Conservation (phyloP, 1,139 yeast species). For the Saccharomycopsis hybrid region DNA sequence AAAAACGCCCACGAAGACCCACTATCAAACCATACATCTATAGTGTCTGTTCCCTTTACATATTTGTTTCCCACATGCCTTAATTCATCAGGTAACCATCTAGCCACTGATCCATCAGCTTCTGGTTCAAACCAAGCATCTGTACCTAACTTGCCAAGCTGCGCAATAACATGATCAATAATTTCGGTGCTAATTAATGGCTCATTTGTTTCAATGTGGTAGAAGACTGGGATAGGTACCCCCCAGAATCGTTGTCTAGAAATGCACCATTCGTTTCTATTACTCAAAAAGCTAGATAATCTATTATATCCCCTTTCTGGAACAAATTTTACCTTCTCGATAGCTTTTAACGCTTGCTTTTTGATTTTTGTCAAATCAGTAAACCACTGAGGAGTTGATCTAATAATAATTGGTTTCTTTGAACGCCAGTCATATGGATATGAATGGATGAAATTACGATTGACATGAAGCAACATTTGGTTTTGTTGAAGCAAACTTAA, state of each 20-base stretch:
- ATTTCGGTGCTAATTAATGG: slow-evolving; percentile 48
- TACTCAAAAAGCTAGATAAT: slow-evolving; percentile 61
- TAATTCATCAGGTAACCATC: slow-evolving; percentile 66
- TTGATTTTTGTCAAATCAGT: slow-evolving; percentile 78
- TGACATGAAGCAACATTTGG: slow-evolving; percentile 43
- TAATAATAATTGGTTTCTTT: slow-evolving; percentile 86
- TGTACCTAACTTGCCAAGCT: slow-evolving; percentile 42
- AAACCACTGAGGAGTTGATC: slow-evolving; percentile 97
- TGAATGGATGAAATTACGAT: slow-evolving; percentile 60
- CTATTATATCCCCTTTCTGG: slow-evolving; percentile 73
- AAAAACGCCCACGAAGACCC: slow-evolving; percentile 89
- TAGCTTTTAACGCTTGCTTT: slow-evolving; percentile 49
- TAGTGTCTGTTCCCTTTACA: slow-evolving; percentile 74
- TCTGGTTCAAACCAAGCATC: slow-evolving; percentile 72
- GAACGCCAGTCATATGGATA: slow-evolving; percentile 98
- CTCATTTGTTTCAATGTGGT: slow-evolving; percentile 50
- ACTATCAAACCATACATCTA: slow-evolving; percentile 99
- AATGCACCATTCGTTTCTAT: slow-evolving; percentile 94
- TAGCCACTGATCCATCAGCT: slow-evolving; percentile 38
- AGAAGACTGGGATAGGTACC: slow-evolving; percentile 89
- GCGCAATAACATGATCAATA: slow-evolving; percentile 47
- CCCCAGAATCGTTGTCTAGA: slow-evolving; percentile 99
- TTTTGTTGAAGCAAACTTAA: slow-evolving; percentile 38
- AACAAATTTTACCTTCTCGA: slow-evolving; percentile 56
- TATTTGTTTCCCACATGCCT: slow-evolving; percentile 36